Conservation (phyloP, 805 yeast genomes). For the Candida caryicola region DNA sequence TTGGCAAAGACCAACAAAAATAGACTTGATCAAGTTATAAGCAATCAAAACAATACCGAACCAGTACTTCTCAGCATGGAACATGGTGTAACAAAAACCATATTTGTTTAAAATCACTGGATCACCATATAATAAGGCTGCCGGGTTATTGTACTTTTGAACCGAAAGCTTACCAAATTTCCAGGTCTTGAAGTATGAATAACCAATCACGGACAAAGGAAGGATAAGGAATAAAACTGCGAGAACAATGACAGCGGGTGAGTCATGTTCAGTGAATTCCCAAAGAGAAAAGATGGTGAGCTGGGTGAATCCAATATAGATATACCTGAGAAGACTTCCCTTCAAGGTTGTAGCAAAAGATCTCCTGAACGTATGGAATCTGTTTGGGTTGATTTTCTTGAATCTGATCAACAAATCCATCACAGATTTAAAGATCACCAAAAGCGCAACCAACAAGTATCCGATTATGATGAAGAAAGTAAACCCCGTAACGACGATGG, state of each 20-base stretch:
- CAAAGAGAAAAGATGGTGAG: slow-evolving; percentile 74
- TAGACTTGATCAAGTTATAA: slow-evolving; percentile 62
- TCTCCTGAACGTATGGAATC: slow-evolving; percentile 48
- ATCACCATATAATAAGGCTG: slow-evolving; percentile 83
- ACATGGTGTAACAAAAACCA: slow-evolving; percentile 90
- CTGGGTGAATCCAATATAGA: slow-evolving; percentile 84
- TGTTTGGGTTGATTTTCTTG: slow-evolving; percentile 49
- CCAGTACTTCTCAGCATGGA: slow-evolving; percentile 77
- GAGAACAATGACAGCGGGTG: slow-evolving; percentile 83
- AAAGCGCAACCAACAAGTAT: slow-evolving; percentile 61
- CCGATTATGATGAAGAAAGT: slow-evolving; percentile 81
- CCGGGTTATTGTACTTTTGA: slow-evolving; percentile 68
- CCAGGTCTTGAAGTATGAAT: slow-evolving; percentile 64
- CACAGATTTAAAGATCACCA: slow-evolving; percentile 52
- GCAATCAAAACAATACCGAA: slow-evolving; percentile 66
- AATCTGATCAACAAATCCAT: slow-evolving; percentile 46
- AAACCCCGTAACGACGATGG: slow-evolving; percentile 82
- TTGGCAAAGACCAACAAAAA: slow-evolving; percentile 79
- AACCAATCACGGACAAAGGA: slow-evolving; percentile 56
- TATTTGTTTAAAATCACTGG: slow-evolving; percentile 67
- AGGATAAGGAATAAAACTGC: slow-evolving; percentile 70
- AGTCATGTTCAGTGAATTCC: slow-evolving; percentile 81
- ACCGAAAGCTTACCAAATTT: slow-evolving; percentile 63
- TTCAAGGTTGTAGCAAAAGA: slow-evolving; percentile 63
- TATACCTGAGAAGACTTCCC: slow-evolving; percentile 75